Evolutionary conservation across 345 rosid species (phyloP).

Genomic region (Adansonia digitata): DNA sequence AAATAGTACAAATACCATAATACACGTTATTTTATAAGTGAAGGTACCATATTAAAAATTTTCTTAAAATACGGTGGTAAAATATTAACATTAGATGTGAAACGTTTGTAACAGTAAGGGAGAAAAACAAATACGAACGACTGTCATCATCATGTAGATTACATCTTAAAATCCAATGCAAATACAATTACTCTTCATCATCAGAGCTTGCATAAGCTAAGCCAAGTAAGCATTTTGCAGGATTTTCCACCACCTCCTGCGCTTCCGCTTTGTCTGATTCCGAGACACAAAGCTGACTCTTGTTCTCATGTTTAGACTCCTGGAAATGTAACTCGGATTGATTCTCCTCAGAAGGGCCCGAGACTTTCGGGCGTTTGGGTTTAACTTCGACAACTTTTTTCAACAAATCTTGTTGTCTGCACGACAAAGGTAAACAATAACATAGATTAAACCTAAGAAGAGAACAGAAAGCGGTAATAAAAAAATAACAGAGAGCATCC

Average conservation of each 20-base stretch:
- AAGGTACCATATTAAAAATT: neutral
- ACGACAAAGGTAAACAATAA: neutral
- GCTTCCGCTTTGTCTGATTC: constrained; percentile 24
- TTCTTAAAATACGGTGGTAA: neutral
- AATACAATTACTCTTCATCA: constrained; percentile 34
- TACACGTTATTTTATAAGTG: neutral
- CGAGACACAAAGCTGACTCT: constrained; percentile 20
- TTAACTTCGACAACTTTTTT: constrained; percentile 86
- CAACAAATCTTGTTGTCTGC: constrained; percentile 85
- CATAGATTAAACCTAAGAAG: neutral
- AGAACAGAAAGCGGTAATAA: neutral
- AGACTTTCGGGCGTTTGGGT: constrained; percentile 57
- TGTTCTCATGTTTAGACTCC: constrained; percentile 24
- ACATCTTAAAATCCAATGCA: neutral
- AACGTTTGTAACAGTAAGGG: neutral
- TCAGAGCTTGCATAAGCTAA: constrained; percentile 87
- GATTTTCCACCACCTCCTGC: constrained; percentile 30
- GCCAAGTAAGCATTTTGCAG: constrained; percentile 65
- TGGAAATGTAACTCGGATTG: constrained; percentile 20
- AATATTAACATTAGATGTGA: neutral
- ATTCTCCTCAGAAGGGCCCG: constrained; percentile 26
- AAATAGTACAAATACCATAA: neutral
- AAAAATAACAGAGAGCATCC: neutral
- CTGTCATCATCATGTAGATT: neutral
- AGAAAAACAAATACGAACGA: neutral